Base-by-base conservation (phyloP, 1,284 basidiomycete species). In the Hemileia vastatrix region DNA sequence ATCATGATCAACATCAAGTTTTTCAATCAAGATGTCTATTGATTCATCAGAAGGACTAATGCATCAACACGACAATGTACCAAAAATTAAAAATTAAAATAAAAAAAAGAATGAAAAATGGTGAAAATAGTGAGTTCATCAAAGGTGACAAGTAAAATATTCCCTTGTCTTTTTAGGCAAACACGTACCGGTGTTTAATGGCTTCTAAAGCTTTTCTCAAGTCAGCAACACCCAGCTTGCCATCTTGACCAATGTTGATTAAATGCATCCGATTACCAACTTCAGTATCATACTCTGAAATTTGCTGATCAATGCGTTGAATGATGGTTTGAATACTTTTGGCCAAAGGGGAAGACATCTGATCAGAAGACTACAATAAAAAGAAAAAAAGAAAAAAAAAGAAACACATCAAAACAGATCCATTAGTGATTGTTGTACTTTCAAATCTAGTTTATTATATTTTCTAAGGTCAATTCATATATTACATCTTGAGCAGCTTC, bases 321-420 rank as follows among this genome's bases (percentile, higher is more conserved):
- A 99, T 83, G 91, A 99, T 96, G 43, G 83, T 82, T 64, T 91
- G 87, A 76, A 99, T 93, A 52, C 90, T 87, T 80, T 97, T 96
- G 67, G 89, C 90, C 67, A 98, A 80, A 31, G 86, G 86, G 59
- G 86, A 85, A 31, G 85, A 63, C 6, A 32, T 18, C 8, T 21
- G 44, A 27, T 56, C 52, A n/a, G 55, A 53, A 23, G 60, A 48
- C 60, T 63, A 21, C 13, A 32, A 56, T 19, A n/a, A 33, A 47
- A 27, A 13, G 4, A 57, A 49, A 24, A 9, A 13, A 58, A n/a
- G 27, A 51, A n/a, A n/a, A n/a, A n/a, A 31, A 52, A 54, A 51
- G 36, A 40, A 32, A 70, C 76, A 59, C 67, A 86, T 87, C 79
- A 91, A 4, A 63, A 57, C 54, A 66, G 53, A 48, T 4, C 52